These are phyloP conservation scores for Nepenthes alata DNA, from an alignment of 179 eudicot species.

Conservation along the genomic window DNA sequence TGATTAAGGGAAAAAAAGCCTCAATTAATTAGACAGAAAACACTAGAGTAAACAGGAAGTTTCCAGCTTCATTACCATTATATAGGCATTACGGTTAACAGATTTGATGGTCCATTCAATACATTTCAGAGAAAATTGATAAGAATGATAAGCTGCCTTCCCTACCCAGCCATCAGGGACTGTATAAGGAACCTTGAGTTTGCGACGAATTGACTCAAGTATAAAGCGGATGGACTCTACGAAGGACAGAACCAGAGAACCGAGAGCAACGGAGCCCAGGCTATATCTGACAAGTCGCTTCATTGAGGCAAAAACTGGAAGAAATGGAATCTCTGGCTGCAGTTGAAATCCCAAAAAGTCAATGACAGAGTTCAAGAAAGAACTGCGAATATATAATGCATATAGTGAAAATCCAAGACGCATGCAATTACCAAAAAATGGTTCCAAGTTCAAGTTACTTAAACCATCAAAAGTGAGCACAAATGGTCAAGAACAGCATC, in stretches of 20 bases:
- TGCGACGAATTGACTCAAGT: slow-evolving; percentile 82
- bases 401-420: neutral
- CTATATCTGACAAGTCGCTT: slow-evolving; percentile 76
- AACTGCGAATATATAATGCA: neutral
- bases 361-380: slow-evolving; percentile 1
- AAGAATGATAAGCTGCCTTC: slow-evolving; percentile 44
- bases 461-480: too few relatives aligned
- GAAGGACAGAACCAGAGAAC: slow-evolving; percentile 71
- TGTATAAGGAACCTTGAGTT: slow-evolving; percentile 53
- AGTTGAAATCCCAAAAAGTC: slow-evolving; percentile 9
- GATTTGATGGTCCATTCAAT: slow-evolving; percentile 85
- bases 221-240: slow-evolving; percentile 73
- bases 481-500: too few relatives aligned
- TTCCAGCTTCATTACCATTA: slow-evolving; percentile 42
- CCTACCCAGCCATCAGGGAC: slow-evolving; percentile 55
- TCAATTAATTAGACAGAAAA: too few relatives aligned
- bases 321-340: slow-evolving; percentile 80
- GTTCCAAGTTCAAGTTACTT: too few relatives aligned
- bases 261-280: slow-evolving; percentile 88
- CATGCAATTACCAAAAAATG: neutral
- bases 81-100: slow-evolving; percentile 90
- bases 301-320: slow-evolving; percentile 90
- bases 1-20: too few relatives aligned
- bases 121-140: slow-evolving; percentile 46
- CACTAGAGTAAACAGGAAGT: neutral